Conservation (phyloP, 2,329 filamentous ascomycete genomes). For the Phaeosphaeriaceae sp. region DNA sequence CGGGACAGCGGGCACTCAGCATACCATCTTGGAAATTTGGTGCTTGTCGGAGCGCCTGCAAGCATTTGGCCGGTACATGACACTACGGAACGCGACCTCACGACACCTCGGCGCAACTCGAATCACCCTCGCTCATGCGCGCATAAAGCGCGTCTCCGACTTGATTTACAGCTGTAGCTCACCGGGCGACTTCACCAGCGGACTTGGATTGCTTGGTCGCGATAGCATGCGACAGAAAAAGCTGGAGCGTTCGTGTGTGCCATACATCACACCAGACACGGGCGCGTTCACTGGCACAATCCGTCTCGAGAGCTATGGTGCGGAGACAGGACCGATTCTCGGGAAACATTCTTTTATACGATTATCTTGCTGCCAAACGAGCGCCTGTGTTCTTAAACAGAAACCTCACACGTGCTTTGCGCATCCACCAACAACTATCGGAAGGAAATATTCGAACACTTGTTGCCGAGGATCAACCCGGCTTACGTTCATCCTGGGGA, state of each 20-base stretch:
- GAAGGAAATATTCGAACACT: constrained; percentile 1
- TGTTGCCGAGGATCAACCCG: background rate
- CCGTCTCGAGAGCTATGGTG: constrained; percentile 24
- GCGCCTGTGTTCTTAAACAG: constrained; percentile 34
- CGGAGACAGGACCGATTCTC: constrained; percentile 21
- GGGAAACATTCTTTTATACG: constrained; percentile 37
- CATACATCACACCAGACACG: background rate
- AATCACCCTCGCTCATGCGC: background rate
- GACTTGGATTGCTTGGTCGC: constrained; percentile 1
- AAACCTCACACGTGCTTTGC: constrained; percentile 30
- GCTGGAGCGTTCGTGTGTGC: background rate
- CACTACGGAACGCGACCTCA: background rate
- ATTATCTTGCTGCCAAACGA: constrained; percentile 27
- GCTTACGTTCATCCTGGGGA: constrained; percentile 29
- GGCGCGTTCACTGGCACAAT: background rate
- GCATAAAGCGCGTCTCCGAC: constrained; percentile 5
- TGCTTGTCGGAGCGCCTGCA: background rate
- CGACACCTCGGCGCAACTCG: background rate
- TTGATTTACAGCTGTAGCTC: background rate
- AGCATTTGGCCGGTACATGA: background rate
- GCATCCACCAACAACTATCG: constrained; percentile 23
- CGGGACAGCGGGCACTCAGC: background rate
- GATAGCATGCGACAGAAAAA: constrained; percentile 4
- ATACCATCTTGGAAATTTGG: no score
- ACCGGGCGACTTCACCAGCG: background rate